phyloP scores from a whole-genome alignment of 768 basidiomycete genomes.

The Macrolepiota albuminosa region DNA sequence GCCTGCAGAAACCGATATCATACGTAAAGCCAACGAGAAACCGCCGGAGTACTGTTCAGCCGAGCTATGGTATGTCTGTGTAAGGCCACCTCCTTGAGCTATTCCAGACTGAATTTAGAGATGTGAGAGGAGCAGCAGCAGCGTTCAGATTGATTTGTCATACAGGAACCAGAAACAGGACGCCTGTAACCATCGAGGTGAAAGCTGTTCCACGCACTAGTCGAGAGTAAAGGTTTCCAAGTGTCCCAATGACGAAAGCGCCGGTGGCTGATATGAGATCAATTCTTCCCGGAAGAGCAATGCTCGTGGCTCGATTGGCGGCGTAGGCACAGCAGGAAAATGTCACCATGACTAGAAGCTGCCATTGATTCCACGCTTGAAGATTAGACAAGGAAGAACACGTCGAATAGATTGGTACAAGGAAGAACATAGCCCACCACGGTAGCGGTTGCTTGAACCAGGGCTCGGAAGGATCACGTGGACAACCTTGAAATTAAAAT shows the following conservation, averaged over 20 bases:
- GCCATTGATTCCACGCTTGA: slow-evolving; percentile 64
- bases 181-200: slow-evolving; percentile 89
- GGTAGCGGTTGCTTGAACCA: slow-evolving; percentile 79
- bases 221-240: slow-evolving; percentile 80
- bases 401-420: slow-evolving; percentile 74
- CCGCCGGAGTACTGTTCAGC: slow-evolving; percentile 71
- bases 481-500: slow-evolving; percentile 51
- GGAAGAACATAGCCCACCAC: slow-evolving; percentile 72
- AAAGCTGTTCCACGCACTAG: slow-evolving; percentile 77
- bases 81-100: slow-evolving; percentile 68
- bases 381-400: slow-evolving; percentile 74
- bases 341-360: slow-evolving; percentile 71
- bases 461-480: slow-evolving; percentile 66
- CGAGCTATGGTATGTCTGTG: slow-evolving; percentile 54
- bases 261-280: slow-evolving; percentile 78
- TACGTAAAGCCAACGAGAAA: slow-evolving; percentile 73
- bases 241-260: slow-evolving; percentile 71
- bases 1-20: slow-evolving; percentile 82
- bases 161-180: slow-evolving; percentile 87
- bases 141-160: slow-evolving; percentile 21
- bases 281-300: slow-evolving; percentile 58
- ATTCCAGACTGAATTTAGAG: slow-evolving; percentile 56
- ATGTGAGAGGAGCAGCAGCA: background rate
- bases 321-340: slow-evolving; percentile 75
- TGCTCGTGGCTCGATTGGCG: slow-evolving; percentile 60